Evolutionary conservation across 192 early-diverging fungal species (phyloP).

Genomic region (Polychytrium aggregatum): DNA sequence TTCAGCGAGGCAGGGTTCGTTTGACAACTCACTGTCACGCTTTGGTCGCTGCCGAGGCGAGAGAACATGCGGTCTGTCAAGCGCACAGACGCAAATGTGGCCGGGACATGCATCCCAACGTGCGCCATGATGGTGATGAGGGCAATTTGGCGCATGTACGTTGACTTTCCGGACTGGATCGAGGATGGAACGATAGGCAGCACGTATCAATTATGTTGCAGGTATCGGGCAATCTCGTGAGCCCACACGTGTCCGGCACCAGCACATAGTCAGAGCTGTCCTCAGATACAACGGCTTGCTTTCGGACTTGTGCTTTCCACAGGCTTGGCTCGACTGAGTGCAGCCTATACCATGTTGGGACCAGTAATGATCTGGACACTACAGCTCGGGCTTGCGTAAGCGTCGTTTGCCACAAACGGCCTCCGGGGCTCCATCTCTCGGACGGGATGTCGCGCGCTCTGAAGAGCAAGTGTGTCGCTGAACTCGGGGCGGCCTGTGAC

Average conservation of each 20-base stretch:
- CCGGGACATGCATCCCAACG: slow-evolving; percentile 73
- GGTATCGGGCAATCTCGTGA: too few relatives aligned
- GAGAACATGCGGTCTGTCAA: slow-evolving; percentile 64
- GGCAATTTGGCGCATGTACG: slow-evolving; percentile 72
- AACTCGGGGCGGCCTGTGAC: slow-evolving; percentile 59
- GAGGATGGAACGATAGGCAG: too few relatives aligned
- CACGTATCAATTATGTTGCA: too few relatives aligned
- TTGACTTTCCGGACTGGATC: slow-evolving; percentile 65
- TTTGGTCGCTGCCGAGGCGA: slow-evolving; percentile 63
- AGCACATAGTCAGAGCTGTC: too few relatives aligned
- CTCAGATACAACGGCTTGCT: too few relatives aligned
- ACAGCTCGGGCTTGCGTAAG: slow-evolving; percentile 33
- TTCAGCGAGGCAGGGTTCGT: too few relatives aligned
- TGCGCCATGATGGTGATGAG: slow-evolving; percentile 75
- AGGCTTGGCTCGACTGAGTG: too few relatives aligned
- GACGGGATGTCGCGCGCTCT: slow-evolving; percentile 66
- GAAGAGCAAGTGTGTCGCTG: slow-evolving; percentile 64
- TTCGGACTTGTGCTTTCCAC: too few relatives aligned
- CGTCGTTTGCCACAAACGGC: slow-evolving; percentile 64
- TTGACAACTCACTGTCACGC: slow-evolving; percentile 18
- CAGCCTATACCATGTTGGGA: slow-evolving; percentile 63
- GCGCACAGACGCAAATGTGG: slow-evolving; percentile 63
- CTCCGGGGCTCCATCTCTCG: too few relatives aligned
- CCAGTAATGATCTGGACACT: slow-evolving; percentile 76
- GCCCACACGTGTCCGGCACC: too few relatives aligned